Evolutionary conservation across 345 rosid species (phyloP), one percentile per base, ranked within the genome.

Genomic region (Cardamine occulta): DNA sequence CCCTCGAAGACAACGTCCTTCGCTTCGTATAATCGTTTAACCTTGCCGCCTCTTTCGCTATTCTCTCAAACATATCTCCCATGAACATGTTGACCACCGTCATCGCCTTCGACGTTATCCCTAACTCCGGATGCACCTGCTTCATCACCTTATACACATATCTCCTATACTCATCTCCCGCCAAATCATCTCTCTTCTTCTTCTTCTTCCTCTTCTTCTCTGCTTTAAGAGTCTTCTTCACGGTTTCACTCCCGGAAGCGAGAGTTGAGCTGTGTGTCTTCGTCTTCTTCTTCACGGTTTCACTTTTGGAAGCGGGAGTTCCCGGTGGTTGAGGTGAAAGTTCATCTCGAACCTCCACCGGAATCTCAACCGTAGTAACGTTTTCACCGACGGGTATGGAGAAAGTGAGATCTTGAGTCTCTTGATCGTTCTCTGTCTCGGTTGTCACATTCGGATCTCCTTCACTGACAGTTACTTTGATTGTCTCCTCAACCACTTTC

Each of bases 61-160:
- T 82, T 77, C 89, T 86, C 78, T 87, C 91, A 54, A 89, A 87
- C 87, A 87, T 87, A 75, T 91, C 97, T 44, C 74, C 85, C 89
- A 91, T 86, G 64, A 85, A 80, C 58, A 79, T 86, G 76, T 91
- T 89, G 9, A 93, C 65, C 15, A 88, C 83, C 34, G 86, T 64
- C 94, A 88, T 89, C 0, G 93, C 98, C 75, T 84, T 82, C 3
- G 86, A 82, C 4, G 94, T 89, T 70, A 91, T 84, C 47, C 79
- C 81, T 74, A 91, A 56, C 4, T 83, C 86, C 4, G 94, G 97
- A 74, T 93, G 96, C 56, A 88, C 93, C 44, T 86, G 88, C 80
- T 88, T 91, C 79, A 86, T 57, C 55, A 89, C 89, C 76, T 58
- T 85, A 24, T 74, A 87, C 61, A 88, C 93, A 62, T 88, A 89